A percentile compares a stretch with the other conserved stretches of the same genome.
Conservation (phyloP, 345 rosid genomes). For the Boechera divaricarpa region DNA sequence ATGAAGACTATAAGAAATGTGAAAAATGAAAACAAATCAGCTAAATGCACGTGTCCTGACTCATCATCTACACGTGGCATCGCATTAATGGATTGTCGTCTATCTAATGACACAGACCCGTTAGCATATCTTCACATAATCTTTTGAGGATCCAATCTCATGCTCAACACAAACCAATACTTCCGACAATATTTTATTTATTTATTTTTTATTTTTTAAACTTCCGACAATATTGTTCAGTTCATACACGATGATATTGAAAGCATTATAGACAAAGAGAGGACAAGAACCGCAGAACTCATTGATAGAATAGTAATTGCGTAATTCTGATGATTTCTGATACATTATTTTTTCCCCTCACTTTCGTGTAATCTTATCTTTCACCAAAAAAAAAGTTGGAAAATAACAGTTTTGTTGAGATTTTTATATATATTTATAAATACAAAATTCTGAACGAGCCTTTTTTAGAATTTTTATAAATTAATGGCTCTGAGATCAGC, state of each 20-base stretch:
- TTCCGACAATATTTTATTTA: constrained; percentile 5
- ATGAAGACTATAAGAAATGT: not conserved
- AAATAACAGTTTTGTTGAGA: not conserved
- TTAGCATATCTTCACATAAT: constrained; percentile 30
- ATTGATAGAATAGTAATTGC: constrained; percentile 37
- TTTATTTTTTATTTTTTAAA: too few species aligned
- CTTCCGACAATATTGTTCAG: constrained; percentile 38
- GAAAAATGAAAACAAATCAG: constrained; percentile 7
- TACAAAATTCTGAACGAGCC: constrained; percentile 14
- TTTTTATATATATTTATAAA: not conserved
- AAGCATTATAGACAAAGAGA: constrained; percentile 37
- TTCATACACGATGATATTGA: constrained; percentile 25
- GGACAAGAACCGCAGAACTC: constrained; percentile 39
- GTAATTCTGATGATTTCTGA: constrained; percentile 27
- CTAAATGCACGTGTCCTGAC: constrained; percentile 40
- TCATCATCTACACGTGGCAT: constrained; percentile 27
- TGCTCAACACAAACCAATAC: not conserved
- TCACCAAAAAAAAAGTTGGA: not conserved
- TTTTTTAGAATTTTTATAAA: not conserved
- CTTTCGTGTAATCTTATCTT: constrained; percentile 36
- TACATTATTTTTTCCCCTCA: constrained; percentile 10
- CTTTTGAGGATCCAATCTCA: constrained; percentile 14
- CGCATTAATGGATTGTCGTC: constrained; percentile 39
- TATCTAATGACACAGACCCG: constrained; percentile 41
- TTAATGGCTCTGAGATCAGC: constrained; percentile 46